Base-by-base conservation (phyloP, 2,329 filamentous ascomycete genomes). In the Calonectria pseudoreteaudii region DNA sequence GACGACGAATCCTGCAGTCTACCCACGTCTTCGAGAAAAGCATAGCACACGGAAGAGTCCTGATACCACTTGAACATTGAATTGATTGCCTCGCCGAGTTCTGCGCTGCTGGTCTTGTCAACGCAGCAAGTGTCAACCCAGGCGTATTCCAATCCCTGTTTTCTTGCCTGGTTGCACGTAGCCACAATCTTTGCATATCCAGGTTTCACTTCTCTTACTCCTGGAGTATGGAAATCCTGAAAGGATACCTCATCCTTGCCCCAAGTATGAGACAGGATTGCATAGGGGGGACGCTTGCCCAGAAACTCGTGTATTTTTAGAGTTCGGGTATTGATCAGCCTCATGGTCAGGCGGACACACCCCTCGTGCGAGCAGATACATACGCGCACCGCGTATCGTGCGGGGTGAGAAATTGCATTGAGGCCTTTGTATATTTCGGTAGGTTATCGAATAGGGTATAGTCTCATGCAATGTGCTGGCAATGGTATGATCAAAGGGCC, bases 231-330 rank as follows among this genome's bases (percentile, higher is more conserved):
- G 18, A 80, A 34, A 26, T 84, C 80, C n/a, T 82, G 76, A 26
- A 83, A 82, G 2, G 71, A 75, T 4, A 84, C 78, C 68, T 85
- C 83, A 3, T 79, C 76, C 2, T 75, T 65, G 1, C 72, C 80
- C 83, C 84, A 85, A 0, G 81, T 84, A 50, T 85, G 84, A 11
- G 83, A 85, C 0, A 86, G 77, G 28, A 85, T 85, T 1, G 80
- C 83, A 60, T 85, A 86, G 0, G 67, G 69, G 10, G 80, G 80
- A 9, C 74, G 71, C 5, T 77, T 47, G 26, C 60, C 60, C 10
- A 47, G 11, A 44, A 64, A 47, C 26, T 53, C 50, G 4, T 53
- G 50, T 53, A 53, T 53, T 31, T 16, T 53, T 30, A 53, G 18
- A 20, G 50, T 53, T 20, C 28, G 26, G 9, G 50, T 53, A 53